Percentiles rank a stretch among this genome's conserved stretches.
phyloP scores from a whole-genome alignment of 1,284 basidiomycete species.

The Naganishia liquefaciens region DNA sequence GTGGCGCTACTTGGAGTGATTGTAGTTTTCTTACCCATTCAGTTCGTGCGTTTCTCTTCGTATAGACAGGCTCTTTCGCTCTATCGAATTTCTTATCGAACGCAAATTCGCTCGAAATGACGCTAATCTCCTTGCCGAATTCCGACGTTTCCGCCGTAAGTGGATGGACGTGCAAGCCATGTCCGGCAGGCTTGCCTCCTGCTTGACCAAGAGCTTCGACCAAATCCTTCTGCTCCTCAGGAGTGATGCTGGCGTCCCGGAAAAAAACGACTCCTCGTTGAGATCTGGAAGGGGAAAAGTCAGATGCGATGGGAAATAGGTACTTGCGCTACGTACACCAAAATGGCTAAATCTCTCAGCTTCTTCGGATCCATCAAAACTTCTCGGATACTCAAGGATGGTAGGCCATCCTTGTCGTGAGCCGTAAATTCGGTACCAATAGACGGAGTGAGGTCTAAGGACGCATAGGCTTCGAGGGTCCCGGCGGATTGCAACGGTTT shows the following conservation, averaged over 20 bases:
- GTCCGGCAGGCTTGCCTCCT: conserved; percentile 61
- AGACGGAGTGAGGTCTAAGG: conserved; percentile 23
- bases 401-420: conserved; percentile 3
- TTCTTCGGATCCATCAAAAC: conserved; percentile 26
- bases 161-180: conserved; percentile 66
- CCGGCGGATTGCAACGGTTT: conserved; percentile 16
- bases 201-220: conserved; percentile 60
- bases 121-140: conserved; percentile 38
- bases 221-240: conserved; percentile 58
- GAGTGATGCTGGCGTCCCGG: conserved; percentile 59
- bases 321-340: conserved; percentile 14
- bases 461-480: conserved; percentile 20
- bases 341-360: conserved; percentile 24
- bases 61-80: conserved; percentile 27
- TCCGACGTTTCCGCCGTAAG: conserved; percentile 58
- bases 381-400: conserved; percentile 14
- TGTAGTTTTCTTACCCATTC: conserved; percentile 35
- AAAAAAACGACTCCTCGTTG: conserved; percentile 74
- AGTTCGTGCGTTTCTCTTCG: conserved; percentile 42
- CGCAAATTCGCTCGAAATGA: conserved; percentile 36
- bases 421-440: conserved; percentile 31
- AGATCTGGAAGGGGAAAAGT: conserved; percentile 43
- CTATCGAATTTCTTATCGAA: conserved; percentile 3
- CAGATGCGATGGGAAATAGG: neutral
- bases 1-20: no score